phyloP scores from a whole-genome alignment of 768 basidiomycete genomes.

The Suillus lakei region DNA sequence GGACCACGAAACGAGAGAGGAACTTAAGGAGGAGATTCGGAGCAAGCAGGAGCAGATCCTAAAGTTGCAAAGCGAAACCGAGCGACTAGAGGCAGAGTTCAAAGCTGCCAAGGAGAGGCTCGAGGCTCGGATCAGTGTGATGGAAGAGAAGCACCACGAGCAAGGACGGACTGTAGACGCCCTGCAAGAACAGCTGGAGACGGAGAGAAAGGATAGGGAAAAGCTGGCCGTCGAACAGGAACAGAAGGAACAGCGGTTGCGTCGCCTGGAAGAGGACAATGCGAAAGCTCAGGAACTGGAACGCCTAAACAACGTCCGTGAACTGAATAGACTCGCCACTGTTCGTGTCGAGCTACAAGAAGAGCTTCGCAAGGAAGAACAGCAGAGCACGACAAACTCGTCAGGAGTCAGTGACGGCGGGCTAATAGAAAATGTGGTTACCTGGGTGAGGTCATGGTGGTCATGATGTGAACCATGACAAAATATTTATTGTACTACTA shows the following conservation, averaged over 20 bases:
- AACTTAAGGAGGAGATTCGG: conserved; percentile 38
- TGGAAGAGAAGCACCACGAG: conserved; percentile 9
- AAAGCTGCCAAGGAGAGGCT: conserved; percentile 7
- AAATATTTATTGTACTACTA: neutral
- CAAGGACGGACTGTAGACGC: neutral
- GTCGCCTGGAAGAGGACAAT: conserved; percentile 1
- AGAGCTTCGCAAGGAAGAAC: conserved; percentile 4
- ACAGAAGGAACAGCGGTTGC: conserved; percentile 2
- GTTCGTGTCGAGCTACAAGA: neutral
- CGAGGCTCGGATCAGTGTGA: neutral
- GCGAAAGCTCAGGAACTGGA: neutral
- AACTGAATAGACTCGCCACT: neutral
- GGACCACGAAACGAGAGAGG: conserved; percentile 44
- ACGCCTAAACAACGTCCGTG: neutral
- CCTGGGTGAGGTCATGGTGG: neutral
- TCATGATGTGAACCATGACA: neutral
- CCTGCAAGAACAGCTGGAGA: conserved; percentile 5
- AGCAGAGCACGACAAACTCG: neutral
- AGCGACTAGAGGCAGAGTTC: conserved; percentile 7
- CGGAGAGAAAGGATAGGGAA: neutral
- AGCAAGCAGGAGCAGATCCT: conserved; percentile 7
- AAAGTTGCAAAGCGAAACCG: conserved; percentile 1
- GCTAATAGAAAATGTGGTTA: neutral
- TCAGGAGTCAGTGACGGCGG: neutral
- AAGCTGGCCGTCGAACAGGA: neutral